Conservation (phyloP, 2,329 filamentous ascomycete species). For the Dothistroma pini region DNA sequence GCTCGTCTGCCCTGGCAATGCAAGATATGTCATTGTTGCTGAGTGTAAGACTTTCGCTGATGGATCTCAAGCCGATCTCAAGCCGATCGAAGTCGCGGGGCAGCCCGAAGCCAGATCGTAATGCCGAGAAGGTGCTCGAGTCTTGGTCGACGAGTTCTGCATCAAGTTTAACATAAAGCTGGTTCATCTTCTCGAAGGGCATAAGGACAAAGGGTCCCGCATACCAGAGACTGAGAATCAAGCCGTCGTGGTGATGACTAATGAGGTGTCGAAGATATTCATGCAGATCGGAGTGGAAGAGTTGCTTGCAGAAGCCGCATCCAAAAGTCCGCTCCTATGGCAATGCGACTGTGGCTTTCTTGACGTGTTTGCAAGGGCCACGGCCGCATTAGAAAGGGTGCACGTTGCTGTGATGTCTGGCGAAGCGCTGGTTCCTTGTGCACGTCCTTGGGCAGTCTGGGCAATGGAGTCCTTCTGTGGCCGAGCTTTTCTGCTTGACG, state of each 20-base stretch:
- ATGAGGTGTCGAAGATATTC: conserved; percentile 1
- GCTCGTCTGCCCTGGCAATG: not conserved
- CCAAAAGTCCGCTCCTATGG: not conserved
- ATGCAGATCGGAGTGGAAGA: conserved; percentile 5
- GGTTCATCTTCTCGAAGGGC: not conserved
- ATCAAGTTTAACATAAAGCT: not conserved
- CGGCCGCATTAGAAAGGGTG: not conserved
- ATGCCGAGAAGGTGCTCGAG: not conserved
- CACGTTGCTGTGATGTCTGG: not conserved
- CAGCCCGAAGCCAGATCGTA: conserved; percentile 2
- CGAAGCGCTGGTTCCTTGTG: not conserved
- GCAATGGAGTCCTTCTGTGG: not conserved
- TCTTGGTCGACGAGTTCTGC: not conserved
- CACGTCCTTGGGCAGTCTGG: conserved; percentile 3
- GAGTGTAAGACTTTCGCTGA: not conserved
- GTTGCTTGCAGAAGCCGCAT: conserved; percentile 6
- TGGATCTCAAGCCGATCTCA: not conserved
- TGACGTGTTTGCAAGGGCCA: conserved; percentile 1
- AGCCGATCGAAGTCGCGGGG: not conserved
- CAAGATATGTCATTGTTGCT: not conserved
- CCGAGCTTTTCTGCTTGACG: conserved; percentile 5
- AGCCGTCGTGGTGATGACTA: conserved; percentile 1
- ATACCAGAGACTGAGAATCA: not conserved
- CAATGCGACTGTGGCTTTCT: not conserved
- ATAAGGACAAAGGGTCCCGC: not conserved